A percentile compares a stretch with the other conserved stretches of the same genome.
Evolutionary conservation across 768 basidiomycete genomes (phyloP).

Genomic region (Chalciporus chontae): DNA sequence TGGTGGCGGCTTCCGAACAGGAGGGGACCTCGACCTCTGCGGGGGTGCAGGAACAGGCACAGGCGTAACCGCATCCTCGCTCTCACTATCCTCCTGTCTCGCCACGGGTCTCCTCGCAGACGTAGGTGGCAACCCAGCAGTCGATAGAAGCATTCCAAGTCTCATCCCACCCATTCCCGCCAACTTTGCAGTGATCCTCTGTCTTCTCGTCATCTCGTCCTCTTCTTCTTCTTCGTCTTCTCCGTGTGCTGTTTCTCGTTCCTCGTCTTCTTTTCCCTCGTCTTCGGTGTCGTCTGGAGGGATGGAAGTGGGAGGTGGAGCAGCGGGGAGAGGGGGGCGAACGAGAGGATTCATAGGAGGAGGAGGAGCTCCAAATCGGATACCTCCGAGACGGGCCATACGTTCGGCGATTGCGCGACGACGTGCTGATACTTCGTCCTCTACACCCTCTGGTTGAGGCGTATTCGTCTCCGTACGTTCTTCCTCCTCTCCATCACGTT

Average conservation of each 20-base stretch:
- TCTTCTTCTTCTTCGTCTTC: conserved; percentile 58
- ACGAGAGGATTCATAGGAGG: conserved; percentile 38
- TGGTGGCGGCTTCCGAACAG: conserved; percentile 31
- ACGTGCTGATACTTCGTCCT: conserved; percentile 49
- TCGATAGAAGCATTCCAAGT: conserved; percentile 49
- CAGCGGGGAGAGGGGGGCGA: conserved; percentile 36
- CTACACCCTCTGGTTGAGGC: conserved; percentile 20
- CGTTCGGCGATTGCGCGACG: conserved; percentile 81
- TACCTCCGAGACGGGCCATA: conserved; percentile 91
- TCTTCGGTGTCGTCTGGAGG: conserved; percentile 23
- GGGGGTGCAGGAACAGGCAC: conserved; percentile 34
- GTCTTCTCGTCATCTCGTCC: conserved; percentile 55
- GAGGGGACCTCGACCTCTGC: conserved; percentile 28
- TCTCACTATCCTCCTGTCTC: conserved; percentile 30
- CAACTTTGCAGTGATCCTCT: conserved; percentile 52
- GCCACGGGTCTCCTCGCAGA: conserved; percentile 13
- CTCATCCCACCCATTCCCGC: conserved; percentile 57
- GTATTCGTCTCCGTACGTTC: conserved; percentile 6
- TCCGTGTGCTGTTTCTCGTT: too few relatives aligned
- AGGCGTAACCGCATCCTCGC: conserved; percentile 21
- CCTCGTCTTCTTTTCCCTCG: conserved; percentile 16
- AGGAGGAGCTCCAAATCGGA: conserved; percentile 74
- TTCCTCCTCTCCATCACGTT: conserved; percentile 15
- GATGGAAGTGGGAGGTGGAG: conserved; percentile 35
- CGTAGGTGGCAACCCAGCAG: conserved; percentile 12